A percentile compares a stretch with the other conserved stretches of the same genome.
phyloP scores from a whole-genome alignment of 495 filamentous ascomycete genomes.

The Xylaria intraflava region DNA sequence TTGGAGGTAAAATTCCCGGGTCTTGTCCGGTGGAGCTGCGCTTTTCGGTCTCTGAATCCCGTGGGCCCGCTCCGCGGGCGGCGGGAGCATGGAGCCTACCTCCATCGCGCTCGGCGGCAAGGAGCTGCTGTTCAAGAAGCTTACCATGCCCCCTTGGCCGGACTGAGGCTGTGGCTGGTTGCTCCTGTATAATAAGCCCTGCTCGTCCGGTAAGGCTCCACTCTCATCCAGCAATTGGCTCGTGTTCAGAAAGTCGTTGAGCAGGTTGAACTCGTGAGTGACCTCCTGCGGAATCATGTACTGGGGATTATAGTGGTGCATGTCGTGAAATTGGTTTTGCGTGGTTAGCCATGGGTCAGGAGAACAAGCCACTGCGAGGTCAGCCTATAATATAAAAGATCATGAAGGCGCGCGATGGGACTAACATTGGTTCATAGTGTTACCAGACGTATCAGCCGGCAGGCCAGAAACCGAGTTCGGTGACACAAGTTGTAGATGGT shows the following conservation, averaged over 20 bases:
- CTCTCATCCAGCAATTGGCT: constrained; percentile 81
- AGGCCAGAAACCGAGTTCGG: constrained; percentile 47
- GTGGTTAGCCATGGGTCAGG: constrained; percentile 52
- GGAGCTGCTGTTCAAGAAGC: constrained; percentile 30
- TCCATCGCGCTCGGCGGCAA: constrained; percentile 35
- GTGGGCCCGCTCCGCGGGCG: constrained; percentile 47
- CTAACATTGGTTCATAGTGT: constrained; percentile 71
- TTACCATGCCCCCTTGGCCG: constrained; percentile 27
- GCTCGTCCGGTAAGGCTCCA: constrained; percentile 56
- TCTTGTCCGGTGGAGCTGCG: constrained; percentile 65
- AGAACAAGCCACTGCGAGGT: constrained; percentile 42
- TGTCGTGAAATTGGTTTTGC: constrained; percentile 82
- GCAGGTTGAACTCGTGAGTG: constrained; percentile 88
- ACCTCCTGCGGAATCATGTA: constrained; percentile 96
- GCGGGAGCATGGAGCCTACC: constrained; percentile 35
- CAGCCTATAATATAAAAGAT: constrained; percentile 29
- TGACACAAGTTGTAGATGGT: constrained; percentile 51
- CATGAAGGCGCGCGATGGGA: constrained; percentile 35
- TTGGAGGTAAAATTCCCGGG: constrained; percentile 92
- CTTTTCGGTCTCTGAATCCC: constrained; percentile 54
- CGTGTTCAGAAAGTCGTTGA: constrained; percentile 91
- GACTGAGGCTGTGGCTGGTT: constrained; percentile 24
- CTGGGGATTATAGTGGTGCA: constrained; percentile 87
- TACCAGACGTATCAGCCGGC: constrained; percentile 47
- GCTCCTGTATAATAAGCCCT: constrained; percentile 29